A percentile compares a stretch with the other conserved stretches of the same genome.
Conservation (phyloP, 2,329 filamentous ascomycete species). For the Capronia epimyces region DNA sequence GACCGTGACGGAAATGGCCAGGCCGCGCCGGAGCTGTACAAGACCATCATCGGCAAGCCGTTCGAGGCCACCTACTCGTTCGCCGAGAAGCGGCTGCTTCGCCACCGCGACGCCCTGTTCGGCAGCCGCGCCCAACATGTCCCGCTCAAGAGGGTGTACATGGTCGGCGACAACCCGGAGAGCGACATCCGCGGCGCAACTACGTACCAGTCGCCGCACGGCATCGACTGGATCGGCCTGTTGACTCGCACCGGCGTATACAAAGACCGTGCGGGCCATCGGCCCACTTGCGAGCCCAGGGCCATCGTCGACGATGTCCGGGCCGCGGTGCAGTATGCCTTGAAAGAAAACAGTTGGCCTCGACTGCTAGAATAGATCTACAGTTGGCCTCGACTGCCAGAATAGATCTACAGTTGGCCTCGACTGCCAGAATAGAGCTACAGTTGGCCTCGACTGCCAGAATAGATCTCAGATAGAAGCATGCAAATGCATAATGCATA, state of each 20-base stretch:
- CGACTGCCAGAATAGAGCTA: too few species aligned
- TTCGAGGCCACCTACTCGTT: constrained; percentile 71
- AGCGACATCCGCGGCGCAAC: constrained; percentile 89
- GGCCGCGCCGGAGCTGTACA: constrained; percentile 11
- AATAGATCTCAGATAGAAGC: too few species aligned
- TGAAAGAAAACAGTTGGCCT: constrained; percentile 50
- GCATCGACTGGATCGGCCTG: constrained; percentile 59
- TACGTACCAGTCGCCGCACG: constrained; percentile 59
- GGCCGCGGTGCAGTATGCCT: constrained; percentile 70
- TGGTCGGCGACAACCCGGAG: constrained; percentile 87
- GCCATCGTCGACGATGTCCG: constrained; percentile 68
- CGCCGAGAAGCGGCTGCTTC: constrained; percentile 67
- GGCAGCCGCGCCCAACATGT: constrained; percentile 26
- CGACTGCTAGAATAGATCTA: constrained; percentile 12
- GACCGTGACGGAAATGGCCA: background rate
- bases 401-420: too few species aligned
- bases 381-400: too few species aligned
- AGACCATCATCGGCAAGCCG: constrained; percentile 73
- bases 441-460: too few species aligned
- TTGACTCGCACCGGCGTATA: constrained; percentile 66
- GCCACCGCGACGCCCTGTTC: constrained; percentile 51
- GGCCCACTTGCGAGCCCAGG: constrained; percentile 57
- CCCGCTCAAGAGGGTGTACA: constrained; percentile 72
- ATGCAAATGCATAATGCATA: too few species aligned
- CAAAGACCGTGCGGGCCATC: constrained; percentile 44